Percentiles rank a stretch among this genome's conserved stretches.
Conservation (phyloP, 345 rosid genomes). For the Pugionium dolabratum region DNA sequence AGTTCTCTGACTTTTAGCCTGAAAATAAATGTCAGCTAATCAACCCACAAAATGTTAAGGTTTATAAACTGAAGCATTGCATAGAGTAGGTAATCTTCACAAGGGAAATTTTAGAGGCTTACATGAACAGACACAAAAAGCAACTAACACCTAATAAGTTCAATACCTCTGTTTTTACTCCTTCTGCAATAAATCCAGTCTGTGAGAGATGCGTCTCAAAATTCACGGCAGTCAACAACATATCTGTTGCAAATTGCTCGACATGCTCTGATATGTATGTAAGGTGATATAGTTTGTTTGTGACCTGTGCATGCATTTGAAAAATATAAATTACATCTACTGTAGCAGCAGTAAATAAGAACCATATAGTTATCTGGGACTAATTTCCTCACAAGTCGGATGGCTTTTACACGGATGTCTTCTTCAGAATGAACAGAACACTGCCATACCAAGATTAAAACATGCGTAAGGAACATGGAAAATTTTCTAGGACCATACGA, state of each 20-base stretch:
- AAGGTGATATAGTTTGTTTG: slow-evolving; percentile 91
- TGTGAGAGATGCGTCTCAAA: slow-evolving; percentile 47
- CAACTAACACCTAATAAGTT: neutral
- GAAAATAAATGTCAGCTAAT: slow-evolving; percentile 37
- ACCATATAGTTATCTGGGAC: slow-evolving; percentile 14
- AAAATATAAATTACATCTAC: slow-evolving; percentile 36
- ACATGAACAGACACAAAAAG: slow-evolving; percentile 20
- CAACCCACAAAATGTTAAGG: slow-evolving; percentile 18
- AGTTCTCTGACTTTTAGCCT: slow-evolving; percentile 60
- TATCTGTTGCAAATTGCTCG: slow-evolving; percentile 82
- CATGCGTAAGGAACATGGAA: slow-evolving; percentile 36
- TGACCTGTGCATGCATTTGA: slow-evolving; percentile 58
- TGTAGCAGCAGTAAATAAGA: slow-evolving; percentile 22
- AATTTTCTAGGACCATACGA: slow-evolving; percentile 19
- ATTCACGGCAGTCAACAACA: slow-evolving; percentile 70
- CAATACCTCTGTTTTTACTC: slow-evolving; percentile 59
- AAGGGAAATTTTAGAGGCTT: slow-evolving; percentile 10
- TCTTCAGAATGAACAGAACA: slow-evolving; percentile 95
- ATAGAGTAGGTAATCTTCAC: slow-evolving; percentile 3
- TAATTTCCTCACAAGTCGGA: slow-evolving; percentile 71
- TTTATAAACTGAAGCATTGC: slow-evolving; percentile 23
- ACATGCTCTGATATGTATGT: slow-evolving; percentile 66
- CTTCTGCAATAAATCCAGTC: slow-evolving; percentile 49
- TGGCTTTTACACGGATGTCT: slow-evolving; percentile 87
- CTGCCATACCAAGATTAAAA: slow-evolving; percentile 50